Evolutionary conservation across 2,329 filamentous ascomycete species (phyloP), one percentile per base, ranked within the genome.

Genomic region (Chrysoporthe puriensis): DNA sequence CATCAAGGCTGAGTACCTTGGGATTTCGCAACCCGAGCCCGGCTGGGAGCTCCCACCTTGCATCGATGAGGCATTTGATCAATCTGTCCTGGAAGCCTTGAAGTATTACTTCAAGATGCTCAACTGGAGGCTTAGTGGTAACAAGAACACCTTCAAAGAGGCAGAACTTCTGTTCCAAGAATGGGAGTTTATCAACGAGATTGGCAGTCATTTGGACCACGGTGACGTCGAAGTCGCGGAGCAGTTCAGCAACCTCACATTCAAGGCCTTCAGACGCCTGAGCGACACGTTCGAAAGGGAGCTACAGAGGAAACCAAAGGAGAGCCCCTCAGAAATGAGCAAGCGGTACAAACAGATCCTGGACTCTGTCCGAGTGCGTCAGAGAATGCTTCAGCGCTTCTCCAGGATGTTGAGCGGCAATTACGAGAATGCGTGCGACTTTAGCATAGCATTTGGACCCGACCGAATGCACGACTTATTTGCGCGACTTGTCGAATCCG

Each of bases 71-170:
- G 93, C 93, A 54, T 99, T 98, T 74, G 96, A 98, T 76, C 87
- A 90, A 44, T 93, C 96, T 21, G 93, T 98, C 11, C 81, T 99
- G 56, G 95, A 97, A 74, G 94, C 95, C 0, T 83, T 99, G 73
- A 96, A 95, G 77, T 98, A 97, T 78, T 99, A 99, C 80, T 99
- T 99, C 85, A 96, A 95, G 78, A 94, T 99, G 87, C 84, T 99
- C 57, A 97, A 98, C 76, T 98, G 94, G 93, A 98, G 98, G 79
- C 83, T 99, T 64, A 94, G 92, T 73, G 93, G 94, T 66, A 98
- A 98, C 83, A 98, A 97, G 78, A 99, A 98, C 80, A 97, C 94
- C 0, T 99, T 99, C 86, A 98, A 98, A 77, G 96, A 99, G 78
- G 96, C 96, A 7, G 96, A 99, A 82, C 91, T 99, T 71, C 82